Evolutionary conservation across 2,329 filamentous ascomycete species (phyloP), one percentile per base, ranked within the genome.

Genomic region (Talaromyces sp.): DNA sequence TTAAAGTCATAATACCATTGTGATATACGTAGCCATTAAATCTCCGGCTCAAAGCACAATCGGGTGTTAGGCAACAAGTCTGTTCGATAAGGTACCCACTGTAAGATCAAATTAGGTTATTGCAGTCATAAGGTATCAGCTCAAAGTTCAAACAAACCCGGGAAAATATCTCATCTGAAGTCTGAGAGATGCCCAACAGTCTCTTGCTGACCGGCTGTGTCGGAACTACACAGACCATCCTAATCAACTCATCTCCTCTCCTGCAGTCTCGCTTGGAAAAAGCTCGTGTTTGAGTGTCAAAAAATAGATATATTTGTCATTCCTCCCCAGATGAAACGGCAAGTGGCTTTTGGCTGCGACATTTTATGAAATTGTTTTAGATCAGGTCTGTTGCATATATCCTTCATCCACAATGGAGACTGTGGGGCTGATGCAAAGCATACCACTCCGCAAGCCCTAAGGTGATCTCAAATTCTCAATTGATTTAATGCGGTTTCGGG

Each of bases 351-450:
- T 36, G 53, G 31, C 29, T 56, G 53, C 53, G 53, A 38, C 53
- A 56, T 22, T 25, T 25, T 22, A 22, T 36, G 53, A 56, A 56
- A 56, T 56, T 27, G 53, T 56, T 56, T 56, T 56, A 56, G n/a
- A 15, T 36, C 51, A 56, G n/a, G n/a, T 38, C 53, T 36, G 19
- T 31, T 22, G 51, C 29, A 56, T 15, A 29, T 53, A 53, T 53
- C n/a, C 25, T n/a, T 38, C 38, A 34, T 56, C 53, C 53, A 38
- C 31, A 56, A 36, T 56, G 31, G 53, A 22, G 53, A 56, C 31
- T 36, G 60, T 62, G 45, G 59, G 47, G 49, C 36, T 19, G 4
- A 54, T 61, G 60, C 60, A 54, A 29, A 38, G 34, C 47, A 43
- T 62, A 51, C 6, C 17, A 27, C 19, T 40, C 40, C 40, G 17